A percentile compares a stretch with the other conserved stretches of the same genome.
Evolutionary conservation across 164 flowering plant genomes (phyloP).

Genomic region (Echeveria elegans): DNA sequence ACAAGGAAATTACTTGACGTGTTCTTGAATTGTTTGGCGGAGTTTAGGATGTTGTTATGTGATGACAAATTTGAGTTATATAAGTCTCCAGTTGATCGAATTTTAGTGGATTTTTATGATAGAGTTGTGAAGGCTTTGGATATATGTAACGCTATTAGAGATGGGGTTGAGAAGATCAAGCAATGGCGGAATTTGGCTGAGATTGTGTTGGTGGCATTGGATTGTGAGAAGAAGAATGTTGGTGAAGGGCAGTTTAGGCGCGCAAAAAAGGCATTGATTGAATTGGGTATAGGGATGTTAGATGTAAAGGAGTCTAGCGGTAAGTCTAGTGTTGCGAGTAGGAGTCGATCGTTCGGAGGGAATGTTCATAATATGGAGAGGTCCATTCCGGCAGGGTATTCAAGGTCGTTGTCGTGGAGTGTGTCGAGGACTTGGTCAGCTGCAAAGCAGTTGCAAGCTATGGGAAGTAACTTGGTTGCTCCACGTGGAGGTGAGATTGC

Average conservation of each 20-base stretch:
- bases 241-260: conserved; percentile 84
- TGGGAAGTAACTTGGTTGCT: too few species aligned
- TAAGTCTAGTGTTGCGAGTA: conserved; percentile 35
- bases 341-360: conserved; percentile 81
- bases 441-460: conserved; percentile 74
- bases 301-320: conserved; percentile 86
- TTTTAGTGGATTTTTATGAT: conserved; percentile 50
- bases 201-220: conserved; percentile 59
- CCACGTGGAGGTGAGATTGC: conserved; percentile 51
- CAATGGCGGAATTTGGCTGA: conserved; percentile 79
- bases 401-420: conserved; percentile 83
- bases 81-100: conserved; percentile 48
- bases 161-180: conserved; percentile 55
- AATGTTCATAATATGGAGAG: conserved; percentile 20
- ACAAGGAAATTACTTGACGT: conserved; percentile 53
- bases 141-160: conserved; percentile 80
- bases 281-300: conserved; percentile 68
- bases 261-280: conserved; percentile 74
- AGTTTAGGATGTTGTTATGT: conserved; percentile 45
- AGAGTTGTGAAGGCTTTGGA: conserved; percentile 77
- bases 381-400: conserved; percentile 41
- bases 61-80: conserved; percentile 23
- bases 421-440: conserved; percentile 86
- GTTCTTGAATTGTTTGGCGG: conserved; percentile 70
- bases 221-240: conserved; percentile 31